phyloP scores from a whole-genome alignment of 2,329 filamentous ascomycete genomes.

The Allantophomopsis cytisporea region DNA sequence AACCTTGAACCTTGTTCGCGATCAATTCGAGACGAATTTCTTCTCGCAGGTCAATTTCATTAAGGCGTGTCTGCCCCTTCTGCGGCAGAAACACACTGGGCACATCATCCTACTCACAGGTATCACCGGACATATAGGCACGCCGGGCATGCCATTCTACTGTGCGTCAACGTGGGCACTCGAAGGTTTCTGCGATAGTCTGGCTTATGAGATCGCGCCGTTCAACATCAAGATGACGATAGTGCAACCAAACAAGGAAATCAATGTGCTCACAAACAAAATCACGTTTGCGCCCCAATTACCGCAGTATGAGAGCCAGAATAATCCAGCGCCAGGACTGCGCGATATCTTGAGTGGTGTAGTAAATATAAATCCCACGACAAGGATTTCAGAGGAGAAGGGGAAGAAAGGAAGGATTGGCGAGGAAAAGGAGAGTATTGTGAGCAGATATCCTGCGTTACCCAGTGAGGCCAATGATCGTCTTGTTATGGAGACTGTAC shows the following conservation, averaged over 20 bases:
- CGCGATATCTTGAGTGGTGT: constrained; percentile 73
- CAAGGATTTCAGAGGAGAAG: constrained; percentile 22
- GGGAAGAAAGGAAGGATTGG: constrained; percentile 1
- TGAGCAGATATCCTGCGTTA: constrained; percentile 63
- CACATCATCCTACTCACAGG: constrained; percentile 86
- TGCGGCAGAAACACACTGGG: constrained; percentile 69
- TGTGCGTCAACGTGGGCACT: constrained; percentile 89
- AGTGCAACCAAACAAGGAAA: constrained; percentile 90
- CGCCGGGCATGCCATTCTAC: constrained; percentile 81
- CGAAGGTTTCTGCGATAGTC: constrained; percentile 88
- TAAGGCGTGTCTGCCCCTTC: constrained; percentile 69
- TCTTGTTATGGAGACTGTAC: constrained; percentile 77
- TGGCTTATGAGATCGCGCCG: constrained; percentile 91
- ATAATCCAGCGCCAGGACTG: constrained; percentile 66
- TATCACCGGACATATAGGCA: constrained; percentile 74
- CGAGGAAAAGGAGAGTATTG: constrained; percentile 19
- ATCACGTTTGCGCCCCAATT: constrained; percentile 75
- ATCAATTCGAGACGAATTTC: constrained; percentile 91
- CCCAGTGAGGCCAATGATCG: constrained; percentile 54
- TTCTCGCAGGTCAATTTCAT: constrained; percentile 96
- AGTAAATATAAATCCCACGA: constrained; percentile 61
- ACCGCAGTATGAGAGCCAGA: constrained; percentile 50
- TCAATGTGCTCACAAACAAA: constrained; percentile 74
- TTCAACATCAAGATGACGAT: constrained; percentile 97
- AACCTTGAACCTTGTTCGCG: constrained; percentile 66